Conservation (phyloP, 768 basidiomycete species). For the Zangia roseola region DNA sequence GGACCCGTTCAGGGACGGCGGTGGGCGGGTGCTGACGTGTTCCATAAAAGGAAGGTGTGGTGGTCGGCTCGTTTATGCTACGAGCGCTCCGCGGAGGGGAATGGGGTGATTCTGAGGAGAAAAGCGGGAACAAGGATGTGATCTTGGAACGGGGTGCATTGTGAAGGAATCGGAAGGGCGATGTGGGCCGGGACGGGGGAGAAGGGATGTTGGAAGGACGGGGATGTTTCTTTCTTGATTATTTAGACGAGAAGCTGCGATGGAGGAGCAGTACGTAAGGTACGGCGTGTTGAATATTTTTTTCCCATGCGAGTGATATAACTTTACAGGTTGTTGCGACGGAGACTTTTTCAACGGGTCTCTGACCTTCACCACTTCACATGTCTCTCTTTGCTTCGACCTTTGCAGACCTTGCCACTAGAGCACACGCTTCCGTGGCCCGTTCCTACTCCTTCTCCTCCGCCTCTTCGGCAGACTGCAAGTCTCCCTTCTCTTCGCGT, state of each 20-base stretch:
- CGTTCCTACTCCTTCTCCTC: constrained; percentile 7
- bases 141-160: neutral
- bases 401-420: constrained; percentile 28
- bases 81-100: constrained; percentile 22
- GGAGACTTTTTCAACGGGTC: constrained; percentile 8
- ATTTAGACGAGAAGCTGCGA: constrained; percentile 13
- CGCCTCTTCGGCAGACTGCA: constrained; percentile 20
- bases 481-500: neutral
- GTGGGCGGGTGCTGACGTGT: constrained; percentile 12
- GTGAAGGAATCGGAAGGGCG: constrained; percentile 10
- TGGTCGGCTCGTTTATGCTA: constrained; percentile 8
- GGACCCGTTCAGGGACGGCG: constrained; percentile 26
- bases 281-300: constrained; percentile 5
- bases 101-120: neutral
- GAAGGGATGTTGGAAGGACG: neutral
- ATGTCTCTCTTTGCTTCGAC: constrained; percentile 31
- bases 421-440: constrained; percentile 22
- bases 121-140: neutral
- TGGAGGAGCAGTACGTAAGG: constrained; percentile 16
- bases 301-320: constrained; percentile 35
- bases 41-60: constrained; percentile 9
- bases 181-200: neutral
- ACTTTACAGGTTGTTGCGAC: constrained; percentile 25
- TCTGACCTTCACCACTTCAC: constrained; percentile 11
- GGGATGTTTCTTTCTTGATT: neutral